phyloP scores from a whole-genome alignment of 805 yeast species.

The Kazachstania taianensis region DNA sequence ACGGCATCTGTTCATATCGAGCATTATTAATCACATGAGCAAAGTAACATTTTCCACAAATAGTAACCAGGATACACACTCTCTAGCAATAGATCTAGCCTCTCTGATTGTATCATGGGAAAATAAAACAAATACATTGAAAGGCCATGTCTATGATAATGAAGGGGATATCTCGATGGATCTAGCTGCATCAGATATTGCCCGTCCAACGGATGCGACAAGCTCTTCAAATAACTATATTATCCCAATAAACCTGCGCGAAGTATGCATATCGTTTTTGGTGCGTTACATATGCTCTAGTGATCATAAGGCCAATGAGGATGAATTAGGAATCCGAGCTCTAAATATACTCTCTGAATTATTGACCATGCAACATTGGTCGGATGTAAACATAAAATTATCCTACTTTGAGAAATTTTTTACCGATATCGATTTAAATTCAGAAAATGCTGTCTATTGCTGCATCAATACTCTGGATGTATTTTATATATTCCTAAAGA shows the following conservation, averaged over 20 bases:
- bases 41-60: slow-evolving; percentile 71
- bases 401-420: slow-evolving; percentile 82
- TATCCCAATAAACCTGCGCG: slow-evolving; percentile 65
- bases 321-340: slow-evolving; percentile 72
- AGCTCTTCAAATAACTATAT: slow-evolving; percentile 25
- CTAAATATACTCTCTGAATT: slow-evolving; percentile 66
- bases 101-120: slow-evolving; percentile 86
- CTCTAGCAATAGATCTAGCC: slow-evolving; percentile 80
- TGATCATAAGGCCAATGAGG: slow-evolving; percentile 75
- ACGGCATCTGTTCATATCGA: slow-evolving; percentile 81
- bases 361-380: slow-evolving; percentile 68
- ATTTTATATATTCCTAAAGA: slow-evolving; percentile 67
- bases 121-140: slow-evolving; percentile 32
- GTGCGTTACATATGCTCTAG: slow-evolving; percentile 82
- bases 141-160: slow-evolving; percentile 6
- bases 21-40: slow-evolving; percentile 86
- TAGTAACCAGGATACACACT: slow-evolving; percentile 71
- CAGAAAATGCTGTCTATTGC: slow-evolving; percentile 60
- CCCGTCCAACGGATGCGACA: slow-evolving; percentile 7
- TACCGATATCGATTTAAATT: slow-evolving; percentile 62
- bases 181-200: slow-evolving; percentile 1
- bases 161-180: slow-evolving; percentile 25
- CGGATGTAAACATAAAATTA: slow-evolving; percentile 78
- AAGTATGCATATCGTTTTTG: slow-evolving; percentile 81
- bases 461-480: slow-evolving; percentile 90